Conservation (phyloP, 371 early-diverging fungal genomes). For the Mortierella sp. region DNA sequence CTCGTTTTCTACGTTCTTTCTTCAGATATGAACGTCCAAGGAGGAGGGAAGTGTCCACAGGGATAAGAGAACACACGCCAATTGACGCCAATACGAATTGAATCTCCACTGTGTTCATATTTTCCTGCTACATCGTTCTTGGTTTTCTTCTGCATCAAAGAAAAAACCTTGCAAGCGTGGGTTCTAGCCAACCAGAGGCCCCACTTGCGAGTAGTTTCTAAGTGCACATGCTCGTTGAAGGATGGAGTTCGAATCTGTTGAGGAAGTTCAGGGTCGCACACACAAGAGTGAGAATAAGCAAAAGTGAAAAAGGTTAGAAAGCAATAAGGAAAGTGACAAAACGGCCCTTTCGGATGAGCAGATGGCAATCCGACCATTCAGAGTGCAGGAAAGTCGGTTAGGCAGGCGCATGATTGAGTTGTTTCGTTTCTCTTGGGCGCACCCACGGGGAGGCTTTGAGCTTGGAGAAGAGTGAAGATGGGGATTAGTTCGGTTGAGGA, state of each 20-base stretch:
- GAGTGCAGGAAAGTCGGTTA: background rate
- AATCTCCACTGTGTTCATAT: slow-evolving; percentile 11
- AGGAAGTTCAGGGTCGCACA: background rate
- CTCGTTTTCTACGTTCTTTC: background rate
- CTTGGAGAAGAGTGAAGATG: background rate
- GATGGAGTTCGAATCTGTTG: slow-evolving; percentile 7
- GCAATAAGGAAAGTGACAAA: slow-evolving; percentile 1
- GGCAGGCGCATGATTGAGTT: slow-evolving; percentile 7
- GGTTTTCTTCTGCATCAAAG: background rate
- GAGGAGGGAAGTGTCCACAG: background rate
- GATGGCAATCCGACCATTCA: slow-evolving; percentile 13
- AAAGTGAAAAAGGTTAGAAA: background rate
- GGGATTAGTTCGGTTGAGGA: background rate
- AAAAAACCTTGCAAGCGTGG: background rate
- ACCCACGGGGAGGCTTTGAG: slow-evolving; percentile 1
- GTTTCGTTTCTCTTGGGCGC: background rate
- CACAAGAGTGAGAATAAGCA: background rate
- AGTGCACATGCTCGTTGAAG: slow-evolving; percentile 8
- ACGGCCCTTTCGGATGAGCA: slow-evolving; percentile 7
- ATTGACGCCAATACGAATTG: slow-evolving; percentile 10
- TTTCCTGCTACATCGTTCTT: background rate
- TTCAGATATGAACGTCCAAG: background rate
- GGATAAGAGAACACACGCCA: slow-evolving; percentile 3
- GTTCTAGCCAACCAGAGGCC: slow-evolving; percentile 8
- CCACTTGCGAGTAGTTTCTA: background rate